Evolutionary conservation across 768 basidiomycete genomes (phyloP), one percentile per base, ranked within the genome.

Genomic region (Pulveroboletus sp.): DNA sequence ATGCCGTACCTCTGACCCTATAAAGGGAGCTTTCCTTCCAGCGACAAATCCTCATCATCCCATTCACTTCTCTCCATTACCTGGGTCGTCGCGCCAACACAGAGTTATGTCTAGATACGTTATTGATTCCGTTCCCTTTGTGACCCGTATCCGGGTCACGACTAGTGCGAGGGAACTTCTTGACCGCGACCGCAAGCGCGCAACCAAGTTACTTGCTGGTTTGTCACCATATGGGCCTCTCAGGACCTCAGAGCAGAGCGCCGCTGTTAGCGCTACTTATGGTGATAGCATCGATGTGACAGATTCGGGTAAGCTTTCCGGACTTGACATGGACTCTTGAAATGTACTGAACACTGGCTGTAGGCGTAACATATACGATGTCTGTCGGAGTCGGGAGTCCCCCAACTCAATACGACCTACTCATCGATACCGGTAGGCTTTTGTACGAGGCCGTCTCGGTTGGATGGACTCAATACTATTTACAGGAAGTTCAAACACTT

Each of bases 391-490:
- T 85, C 18, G 81, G 81, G 8, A 69, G 57, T 41, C 80, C 80
- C 6, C 57, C 77, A 3, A 76, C 75, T 5, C 53, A 70, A 43
- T 81, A 73, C 59, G 75, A 63, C 2, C 74, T 84, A 36, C 70
- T 83, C 42, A 80, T 82, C 30, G 81, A 83, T 49, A 83, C 79
- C 1, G 79, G 81, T 75, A 51, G 24, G 69, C 38, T 53, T 17
- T 44, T 33, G 24, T 28, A 18, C 8, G 18, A 43, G 13, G 14
- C 30, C 3, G 17, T 8, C 24, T 41, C 11, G n/a, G 18, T 24
- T 4, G 6, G 5, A 14, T 41, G 36, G 31, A 36, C 49, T 37
- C 10, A 41, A 49, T 35, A n/a, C 38, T 28, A 7, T 17, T 10
- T 31, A 10, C 39, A 69, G 77, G 66, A 56, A 74, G 69, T 68